Evolutionary conservation across 805 yeast genomes (phyloP).

Genomic region (Diddensiella caesifluorescens): DNA sequence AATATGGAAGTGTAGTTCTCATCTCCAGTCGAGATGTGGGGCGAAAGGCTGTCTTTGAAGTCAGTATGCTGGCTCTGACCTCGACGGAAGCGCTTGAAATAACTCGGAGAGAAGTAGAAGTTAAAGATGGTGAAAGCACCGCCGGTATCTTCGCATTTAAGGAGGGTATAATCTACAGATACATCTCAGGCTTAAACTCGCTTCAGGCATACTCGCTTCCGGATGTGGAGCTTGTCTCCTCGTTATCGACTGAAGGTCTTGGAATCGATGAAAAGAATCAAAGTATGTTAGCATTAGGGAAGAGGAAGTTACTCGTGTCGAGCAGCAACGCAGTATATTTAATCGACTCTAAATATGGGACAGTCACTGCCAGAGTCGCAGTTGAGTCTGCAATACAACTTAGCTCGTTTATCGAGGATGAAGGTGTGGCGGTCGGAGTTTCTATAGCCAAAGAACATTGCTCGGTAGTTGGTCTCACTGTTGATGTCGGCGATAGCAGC

Average conservation of each 20-base stretch:
- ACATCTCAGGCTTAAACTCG: slow-evolving; percentile 25
- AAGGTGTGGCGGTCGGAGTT: slow-evolving; percentile 17
- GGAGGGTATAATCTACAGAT: slow-evolving; percentile 17
- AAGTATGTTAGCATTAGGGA: slow-evolving; percentile 6
- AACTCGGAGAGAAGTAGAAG: slow-evolving; percentile 8
- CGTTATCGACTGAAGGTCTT: background rate
- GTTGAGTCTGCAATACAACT: slow-evolving; percentile 1
- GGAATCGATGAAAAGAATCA: background rate
- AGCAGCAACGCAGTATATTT: background rate
- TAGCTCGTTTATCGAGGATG: background rate
- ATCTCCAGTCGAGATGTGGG: slow-evolving; percentile 19
- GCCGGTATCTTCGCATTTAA: slow-evolving; percentile 14
- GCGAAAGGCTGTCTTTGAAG: slow-evolving; percentile 16
- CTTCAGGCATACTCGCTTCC: slow-evolving; percentile 5
- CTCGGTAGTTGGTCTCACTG: slow-evolving; percentile 31
- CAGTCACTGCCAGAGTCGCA: background rate
- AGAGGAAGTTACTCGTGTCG: slow-evolving; percentile 3
- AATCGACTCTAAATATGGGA: slow-evolving; percentile 1
- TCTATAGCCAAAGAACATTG: slow-evolving; percentile 16
- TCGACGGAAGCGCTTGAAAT: slow-evolving; percentile 12
- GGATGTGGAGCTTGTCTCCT: background rate
- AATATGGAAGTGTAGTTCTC: slow-evolving; percentile 13
- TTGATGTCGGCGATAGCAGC: slow-evolving; percentile 63
- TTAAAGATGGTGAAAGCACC: slow-evolving; percentile 6
- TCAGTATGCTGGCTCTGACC: slow-evolving; percentile 18